Evolutionary conservation across 192 early-diverging fungal genomes (phyloP).

Genomic region (Dissophora ornata): DNA sequence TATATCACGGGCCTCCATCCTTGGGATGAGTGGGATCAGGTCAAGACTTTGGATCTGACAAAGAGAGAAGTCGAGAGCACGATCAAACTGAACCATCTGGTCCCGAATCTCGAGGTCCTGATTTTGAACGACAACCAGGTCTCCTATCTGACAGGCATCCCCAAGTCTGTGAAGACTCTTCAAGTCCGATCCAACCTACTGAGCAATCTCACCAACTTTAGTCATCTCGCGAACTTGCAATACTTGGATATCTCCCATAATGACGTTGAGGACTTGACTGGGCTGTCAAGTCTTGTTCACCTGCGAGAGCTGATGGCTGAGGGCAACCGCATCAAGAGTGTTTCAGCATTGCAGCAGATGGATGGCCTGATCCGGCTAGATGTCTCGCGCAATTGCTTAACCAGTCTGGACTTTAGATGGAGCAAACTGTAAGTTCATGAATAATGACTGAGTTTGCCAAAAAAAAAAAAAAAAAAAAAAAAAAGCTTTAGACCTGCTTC

Average conservation of each 20-base stretch:
- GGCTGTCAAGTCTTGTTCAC: constrained; percentile 36
- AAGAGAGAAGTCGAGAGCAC: constrained; percentile 39
- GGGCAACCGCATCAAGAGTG: constrained; percentile 55
- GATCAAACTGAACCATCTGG: constrained; percentile 23
- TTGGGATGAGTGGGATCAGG: constrained; percentile 46
- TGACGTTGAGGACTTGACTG: constrained; percentile 50
- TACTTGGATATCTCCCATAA: constrained; percentile 59
- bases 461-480: no score
- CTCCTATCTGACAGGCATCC: constrained; percentile 35
- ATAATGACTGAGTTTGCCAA: no score
- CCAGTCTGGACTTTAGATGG: constrained; percentile 43
- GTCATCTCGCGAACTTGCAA: constrained; percentile 46
- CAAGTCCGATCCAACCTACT: constrained; percentile 44
- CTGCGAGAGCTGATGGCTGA: constrained; percentile 54
- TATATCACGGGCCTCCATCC: constrained; percentile 36
- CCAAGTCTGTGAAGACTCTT: constrained; percentile 42
- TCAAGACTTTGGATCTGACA: constrained; percentile 40
- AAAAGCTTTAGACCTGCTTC: no score
- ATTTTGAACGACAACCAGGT: constrained; percentile 47
- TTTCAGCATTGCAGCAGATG: constrained; percentile 51
- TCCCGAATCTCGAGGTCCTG: constrained; percentile 34
- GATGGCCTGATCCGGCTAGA: constrained; percentile 50
- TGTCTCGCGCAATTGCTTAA: constrained; percentile 52
- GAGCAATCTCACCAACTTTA: constrained; percentile 47
- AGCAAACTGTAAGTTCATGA: constrained; percentile 51